Evolutionary conservation across 2,329 filamentous ascomycete species (phyloP).

Genomic region (Grosmannia clavigera): DNA sequence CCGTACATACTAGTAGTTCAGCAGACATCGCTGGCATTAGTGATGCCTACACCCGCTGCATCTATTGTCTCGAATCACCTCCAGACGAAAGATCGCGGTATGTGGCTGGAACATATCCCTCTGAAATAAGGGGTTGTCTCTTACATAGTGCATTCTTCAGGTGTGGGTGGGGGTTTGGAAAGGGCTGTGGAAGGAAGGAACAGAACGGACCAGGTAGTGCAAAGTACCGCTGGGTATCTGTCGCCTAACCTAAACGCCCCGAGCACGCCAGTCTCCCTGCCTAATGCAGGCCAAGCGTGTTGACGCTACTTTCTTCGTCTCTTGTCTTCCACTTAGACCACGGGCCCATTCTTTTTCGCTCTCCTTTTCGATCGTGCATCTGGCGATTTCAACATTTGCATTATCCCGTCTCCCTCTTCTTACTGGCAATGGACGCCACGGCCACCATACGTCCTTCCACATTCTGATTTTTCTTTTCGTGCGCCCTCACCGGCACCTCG

Average conservation of each 20-base stretch:
- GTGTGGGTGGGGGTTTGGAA: neutral
- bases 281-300: neutral
- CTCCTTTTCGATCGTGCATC: conserved; percentile 1
- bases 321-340: neutral
- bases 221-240: neutral
- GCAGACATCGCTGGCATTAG: too few species aligned
- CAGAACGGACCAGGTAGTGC: neutral
- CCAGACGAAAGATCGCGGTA: neutral
- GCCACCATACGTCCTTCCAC: neutral
- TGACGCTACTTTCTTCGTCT: too few species aligned
- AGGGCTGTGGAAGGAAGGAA: neutral
- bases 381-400: neutral
- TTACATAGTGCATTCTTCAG: neutral
- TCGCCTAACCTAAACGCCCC: neutral
- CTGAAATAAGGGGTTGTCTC: neutral
- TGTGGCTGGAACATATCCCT: neutral
- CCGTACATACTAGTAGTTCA: too few species aligned
- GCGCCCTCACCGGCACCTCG: neutral
- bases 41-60: neutral
- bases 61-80: neutral
- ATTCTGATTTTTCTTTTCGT: neutral
- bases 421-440: conserved; percentile 3
- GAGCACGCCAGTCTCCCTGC: neutral
- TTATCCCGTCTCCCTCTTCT: neutral
- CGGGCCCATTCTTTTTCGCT: neutral